phyloP scores from a whole-genome alignment of 305 asterid genomes.

The Salvia sclarea region DNA sequence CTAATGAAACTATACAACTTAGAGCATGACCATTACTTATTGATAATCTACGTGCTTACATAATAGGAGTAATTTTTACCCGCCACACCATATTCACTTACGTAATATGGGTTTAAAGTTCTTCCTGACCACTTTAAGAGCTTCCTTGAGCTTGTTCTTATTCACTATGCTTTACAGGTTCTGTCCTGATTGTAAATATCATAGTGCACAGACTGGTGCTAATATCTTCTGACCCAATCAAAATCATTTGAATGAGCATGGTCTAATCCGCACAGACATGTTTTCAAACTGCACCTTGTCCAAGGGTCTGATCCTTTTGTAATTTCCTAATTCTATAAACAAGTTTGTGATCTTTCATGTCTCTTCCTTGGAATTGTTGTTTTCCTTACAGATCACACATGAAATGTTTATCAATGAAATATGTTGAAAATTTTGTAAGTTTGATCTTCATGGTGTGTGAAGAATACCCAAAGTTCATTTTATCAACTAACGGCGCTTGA shows the following conservation, averaged over 20 bases:
- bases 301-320: not conserved
- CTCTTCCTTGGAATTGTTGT: not conserved
- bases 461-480: no score
- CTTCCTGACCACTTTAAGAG: not conserved
- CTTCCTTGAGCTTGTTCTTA: not conserved
- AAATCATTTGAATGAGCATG: not conserved
- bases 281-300: not conserved
- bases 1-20: slow-evolving; percentile 10
- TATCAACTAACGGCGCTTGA: no score
- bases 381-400: no score
- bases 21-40: slow-evolving; percentile 11
- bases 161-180: not conserved
- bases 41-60: not conserved
- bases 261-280: not conserved
- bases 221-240: not conserved
- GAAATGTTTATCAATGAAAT: no score
- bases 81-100: not conserved
- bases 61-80: not conserved
- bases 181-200: not conserved
- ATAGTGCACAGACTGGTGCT: not conserved
- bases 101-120: not conserved
- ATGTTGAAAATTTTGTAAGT: no score
- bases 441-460: no score
- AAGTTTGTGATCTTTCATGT: not conserved
- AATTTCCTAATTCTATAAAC: not conserved